A percentile compares a stretch with the other conserved stretches of the same genome.
Conservation (phyloP, 2,329 filamentous ascomycete species). For the Arachnomyces sp. region DNA sequence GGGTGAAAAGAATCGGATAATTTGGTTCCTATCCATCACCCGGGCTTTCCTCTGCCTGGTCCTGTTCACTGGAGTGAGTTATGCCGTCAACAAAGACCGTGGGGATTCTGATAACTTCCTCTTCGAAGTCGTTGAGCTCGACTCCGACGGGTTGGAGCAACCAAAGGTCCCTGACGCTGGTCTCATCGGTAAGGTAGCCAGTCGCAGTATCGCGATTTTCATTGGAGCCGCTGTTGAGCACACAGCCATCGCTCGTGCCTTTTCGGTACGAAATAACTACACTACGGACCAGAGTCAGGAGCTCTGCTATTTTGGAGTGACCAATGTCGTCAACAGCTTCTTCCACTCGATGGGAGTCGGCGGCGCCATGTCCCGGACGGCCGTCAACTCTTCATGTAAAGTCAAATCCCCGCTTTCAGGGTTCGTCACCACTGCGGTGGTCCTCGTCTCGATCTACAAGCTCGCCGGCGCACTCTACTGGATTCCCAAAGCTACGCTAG, state of each 20-base stretch:
- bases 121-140: conserved; percentile 52
- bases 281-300: conserved; percentile 58
- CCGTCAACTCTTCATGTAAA: conserved; percentile 57
- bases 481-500: conserved; percentile 59
- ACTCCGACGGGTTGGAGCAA: conserved; percentile 46
- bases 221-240: conserved; percentile 57
- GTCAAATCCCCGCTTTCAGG: conserved; percentile 57
- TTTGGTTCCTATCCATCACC: conserved; percentile 54
- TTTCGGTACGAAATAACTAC: conserved; percentile 56
- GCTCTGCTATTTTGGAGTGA: conserved; percentile 54
- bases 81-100: conserved; percentile 49
- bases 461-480: conserved; percentile 56
- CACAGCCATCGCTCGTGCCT: conserved; percentile 56
- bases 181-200: conserved; percentile 48
- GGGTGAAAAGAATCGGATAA: conserved; percentile 50
- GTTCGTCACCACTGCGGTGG: conserved; percentile 53
- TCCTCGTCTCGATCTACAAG: conserved; percentile 55
- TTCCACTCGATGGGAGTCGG: conserved; percentile 58
- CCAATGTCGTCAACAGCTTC: conserved; percentile 58
- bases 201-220: conserved; percentile 52
- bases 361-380: conserved; percentile 60
- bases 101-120: conserved; percentile 39
- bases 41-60: conserved; percentile 54
- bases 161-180: conserved; percentile 42
- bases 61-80: conserved; percentile 57